These are phyloP conservation scores for Colletotrichum paranaense DNA, from an alignment of 2,329 filamentous ascomycete genomes.

Conservation along the genomic window DNA sequence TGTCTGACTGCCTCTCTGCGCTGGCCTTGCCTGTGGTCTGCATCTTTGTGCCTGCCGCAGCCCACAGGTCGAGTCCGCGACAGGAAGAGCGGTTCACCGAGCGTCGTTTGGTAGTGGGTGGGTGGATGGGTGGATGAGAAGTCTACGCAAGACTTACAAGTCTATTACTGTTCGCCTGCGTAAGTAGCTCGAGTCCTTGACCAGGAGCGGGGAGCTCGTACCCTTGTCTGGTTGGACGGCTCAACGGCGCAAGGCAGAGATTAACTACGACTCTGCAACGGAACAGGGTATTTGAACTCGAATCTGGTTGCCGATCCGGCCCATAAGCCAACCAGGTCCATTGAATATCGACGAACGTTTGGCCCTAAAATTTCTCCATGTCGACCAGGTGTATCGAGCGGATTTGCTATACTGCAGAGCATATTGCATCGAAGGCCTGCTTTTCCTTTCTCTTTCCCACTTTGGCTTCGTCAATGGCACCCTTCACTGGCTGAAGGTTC, in stretches of 20 bases:
- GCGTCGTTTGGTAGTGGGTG: constrained; percentile 2
- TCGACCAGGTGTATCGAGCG: neutral
- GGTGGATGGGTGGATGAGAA: neutral
- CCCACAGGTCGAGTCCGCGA: neutral
- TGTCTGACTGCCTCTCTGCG: neutral
- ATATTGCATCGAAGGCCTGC: neutral
- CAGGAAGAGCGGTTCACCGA: constrained; percentile 3
- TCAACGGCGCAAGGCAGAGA: neutral
- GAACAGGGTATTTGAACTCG: constrained; percentile 13
- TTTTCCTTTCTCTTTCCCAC: neutral
- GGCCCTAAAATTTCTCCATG: constrained; percentile 4
- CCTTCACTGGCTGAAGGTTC: neutral
- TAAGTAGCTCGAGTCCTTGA: neutral
- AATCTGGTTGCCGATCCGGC: constrained; percentile 11
- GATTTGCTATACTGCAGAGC: neutral
- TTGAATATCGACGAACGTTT: neutral
- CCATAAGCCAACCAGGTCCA: constrained; percentile 3
- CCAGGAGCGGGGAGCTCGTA: neutral
- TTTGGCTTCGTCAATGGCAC: neutral
- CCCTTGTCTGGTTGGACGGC: neutral
- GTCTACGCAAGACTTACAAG: neutral
- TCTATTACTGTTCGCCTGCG: too few relatives aligned
- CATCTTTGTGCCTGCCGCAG: neutral
- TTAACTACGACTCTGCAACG: constrained; percentile 7
- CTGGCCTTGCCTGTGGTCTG: neutral